phyloP scores from a whole-genome alignment of 768 basidiomycete species.

The Phlebiopsis gigantea region DNA sequence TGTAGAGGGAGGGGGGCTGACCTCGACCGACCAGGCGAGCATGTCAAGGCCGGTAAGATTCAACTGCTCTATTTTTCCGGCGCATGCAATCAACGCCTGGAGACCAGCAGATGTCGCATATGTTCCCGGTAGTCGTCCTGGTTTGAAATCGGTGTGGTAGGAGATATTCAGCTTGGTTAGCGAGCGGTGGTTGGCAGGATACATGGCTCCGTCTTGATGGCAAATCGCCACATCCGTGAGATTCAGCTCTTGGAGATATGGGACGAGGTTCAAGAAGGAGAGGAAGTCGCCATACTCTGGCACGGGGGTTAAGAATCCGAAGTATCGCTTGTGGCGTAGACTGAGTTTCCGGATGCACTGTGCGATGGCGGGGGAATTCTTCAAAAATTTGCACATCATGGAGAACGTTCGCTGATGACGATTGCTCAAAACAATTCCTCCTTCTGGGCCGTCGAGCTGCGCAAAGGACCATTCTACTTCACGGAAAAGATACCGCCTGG shows the following conservation, averaged over 20 bases:
- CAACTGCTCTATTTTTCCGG: neutral
- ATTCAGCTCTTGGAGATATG: neutral
- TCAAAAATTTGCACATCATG: neutral
- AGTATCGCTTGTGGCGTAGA: neutral
- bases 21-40: neutral
- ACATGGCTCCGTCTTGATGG: neutral
- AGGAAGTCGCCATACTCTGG: neutral
- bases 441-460: neutral
- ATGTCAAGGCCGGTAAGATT: neutral
- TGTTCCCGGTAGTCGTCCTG: neutral
- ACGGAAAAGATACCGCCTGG: neutral
- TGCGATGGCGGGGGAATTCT: neutral
- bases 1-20: too few relatives aligned
- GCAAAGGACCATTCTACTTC: neutral
- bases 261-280: neutral
- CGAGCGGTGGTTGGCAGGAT: neutral
- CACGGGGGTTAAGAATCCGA: neutral
- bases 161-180: neutral
- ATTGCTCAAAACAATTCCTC: neutral
- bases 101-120: too few relatives aligned
- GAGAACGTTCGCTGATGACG: neutral
- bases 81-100: neutral
- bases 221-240: neutral
- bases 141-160: neutral
- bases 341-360: neutral